A percentile compares a stretch with the other conserved stretches of the same genome.
phyloP scores from a whole-genome alignment of 441 rosid genomes.

The Viola pubescens region DNA sequence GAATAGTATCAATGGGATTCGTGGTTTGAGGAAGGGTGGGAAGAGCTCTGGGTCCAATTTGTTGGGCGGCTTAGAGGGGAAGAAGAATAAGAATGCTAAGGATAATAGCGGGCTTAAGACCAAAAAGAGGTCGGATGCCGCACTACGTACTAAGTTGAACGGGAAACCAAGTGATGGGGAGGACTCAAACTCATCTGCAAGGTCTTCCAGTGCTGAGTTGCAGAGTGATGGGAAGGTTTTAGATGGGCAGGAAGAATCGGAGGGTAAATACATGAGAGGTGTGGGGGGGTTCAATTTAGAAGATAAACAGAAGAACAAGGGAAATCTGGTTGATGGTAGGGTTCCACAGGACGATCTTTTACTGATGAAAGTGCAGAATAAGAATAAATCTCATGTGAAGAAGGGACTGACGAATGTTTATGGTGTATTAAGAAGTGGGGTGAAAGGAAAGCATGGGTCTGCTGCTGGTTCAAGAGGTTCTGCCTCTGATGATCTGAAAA shows the following conservation, averaged over 20 bases:
- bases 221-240: conserved; percentile 30
- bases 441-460: conserved; percentile 32
- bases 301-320: conserved; percentile 20
- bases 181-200: conserved; percentile 43
- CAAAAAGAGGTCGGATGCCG: conserved; percentile 22
- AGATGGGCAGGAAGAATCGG: conserved; percentile 22
- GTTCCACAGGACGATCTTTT: conserved; percentile 22
- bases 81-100: conserved; percentile 36
- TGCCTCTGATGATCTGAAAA: conserved; percentile 36
- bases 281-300: conserved; percentile 7
- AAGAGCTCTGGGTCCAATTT: conserved; percentile 29
- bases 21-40: conserved; percentile 45
- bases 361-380: conserved; percentile 24
- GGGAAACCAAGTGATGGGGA: conserved; percentile 51
- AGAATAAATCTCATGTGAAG: conserved; percentile 27
- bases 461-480: conserved; percentile 29
- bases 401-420: conserved; percentile 30
- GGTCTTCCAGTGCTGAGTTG: conserved; percentile 38
- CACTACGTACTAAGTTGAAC: conserved; percentile 25
- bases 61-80: conserved; percentile 29
- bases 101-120: conserved; percentile 24
- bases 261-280: conserved; percentile 17
- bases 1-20: conserved; percentile 34
- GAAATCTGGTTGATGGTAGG: conserved; percentile 30
- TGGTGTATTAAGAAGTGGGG: conserved; percentile 25